Base-by-base conservation (phyloP, 148 eudicot genomes). In the Rhododendron molle region DNA sequence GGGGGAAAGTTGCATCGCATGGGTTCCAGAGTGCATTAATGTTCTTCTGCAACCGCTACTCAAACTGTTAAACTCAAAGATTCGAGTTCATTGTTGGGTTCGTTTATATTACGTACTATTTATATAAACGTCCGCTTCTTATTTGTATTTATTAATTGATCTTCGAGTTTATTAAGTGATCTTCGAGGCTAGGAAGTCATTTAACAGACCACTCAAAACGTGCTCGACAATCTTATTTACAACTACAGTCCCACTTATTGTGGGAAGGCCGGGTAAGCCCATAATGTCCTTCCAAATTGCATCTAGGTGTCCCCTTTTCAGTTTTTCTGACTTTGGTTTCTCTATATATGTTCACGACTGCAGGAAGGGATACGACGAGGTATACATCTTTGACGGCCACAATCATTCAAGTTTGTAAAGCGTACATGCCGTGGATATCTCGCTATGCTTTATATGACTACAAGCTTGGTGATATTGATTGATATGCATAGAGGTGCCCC, bases 361-460 rank as follows among this genome's bases (percentile, higher is more conserved):
- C 93, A 95, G 98, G 95, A 92, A 87, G 47, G 98, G 96, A 43
- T 95, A 85, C 65, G 98, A 95, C 32, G 98, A 95, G 89, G 96
- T 95, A 73, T 95, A 93, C 87, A 92, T 95, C 88, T 95, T 95
- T 85, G 84, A 69, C 32, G 5, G 36, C 74, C 36, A 28, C 0
- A 69, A 69, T 69, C 36, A 11, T 12, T 69, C 74, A 3, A 69
- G 74, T 69, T 69, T 69, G 74, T 69, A 28, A 28, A 69, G 36
- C 28, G 73, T 28, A 26, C 73, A 67, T 67, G 30, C 7, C 73
- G 3, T n/a, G 73, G 73, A 10, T 67, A 12, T 67, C 73, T 9
- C 34, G 84, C 2, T 47, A 86, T 71, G 34, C 78, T 46, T 83
- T 28, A 26, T 58, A 30, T 7, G 40, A 38, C 43, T 34, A 72